Percentiles rank a stretch among this genome's conserved stretches.
These are phyloP conservation scores for Penicillium sp. DNA, from an alignment of 2,329 filamentous ascomycete genomes.

Conservation along the genomic window DNA sequence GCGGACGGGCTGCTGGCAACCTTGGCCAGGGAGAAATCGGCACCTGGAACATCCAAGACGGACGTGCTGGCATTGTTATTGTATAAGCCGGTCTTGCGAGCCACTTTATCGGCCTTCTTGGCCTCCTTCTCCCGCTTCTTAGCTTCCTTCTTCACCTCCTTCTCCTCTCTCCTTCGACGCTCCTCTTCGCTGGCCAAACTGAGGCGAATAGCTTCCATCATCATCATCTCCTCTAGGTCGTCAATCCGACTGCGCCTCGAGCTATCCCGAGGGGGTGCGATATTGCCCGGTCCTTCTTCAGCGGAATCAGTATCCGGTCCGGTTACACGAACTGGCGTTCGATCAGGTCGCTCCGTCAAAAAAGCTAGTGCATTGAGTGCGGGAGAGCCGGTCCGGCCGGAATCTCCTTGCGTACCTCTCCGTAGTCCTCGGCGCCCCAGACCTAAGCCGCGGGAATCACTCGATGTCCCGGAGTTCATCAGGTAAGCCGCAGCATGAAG, in stretches of 20 bases:
- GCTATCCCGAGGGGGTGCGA: constrained; percentile 48
- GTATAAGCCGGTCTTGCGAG: constrained; percentile 61
- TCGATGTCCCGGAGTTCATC: constrained; percentile 59
- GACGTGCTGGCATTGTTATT: constrained; percentile 60
- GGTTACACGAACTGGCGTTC: constrained; percentile 24
- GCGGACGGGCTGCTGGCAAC: constrained; percentile 40
- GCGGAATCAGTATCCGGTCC: constrained; percentile 38
- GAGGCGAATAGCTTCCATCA: constrained; percentile 89
- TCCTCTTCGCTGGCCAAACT: constrained; percentile 93
- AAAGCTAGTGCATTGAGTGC: constrained; percentile 48
- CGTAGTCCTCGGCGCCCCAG: constrained; percentile 55
- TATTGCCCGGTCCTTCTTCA: constrained; percentile 34
- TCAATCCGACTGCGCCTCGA: constrained; percentile 67
- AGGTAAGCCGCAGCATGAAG: constrained; percentile 93
- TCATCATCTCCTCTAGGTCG: constrained; percentile 96
- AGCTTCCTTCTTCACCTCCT: constrained; percentile 73
- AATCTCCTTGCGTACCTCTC: constrained; percentile 38
- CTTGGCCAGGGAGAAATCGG: constrained; percentile 35
- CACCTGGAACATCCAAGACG: constrained; percentile 51
- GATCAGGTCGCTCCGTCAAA: constrained; percentile 41
- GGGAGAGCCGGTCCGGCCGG: constrained; percentile 37
- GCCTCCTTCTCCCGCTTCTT: constrained; percentile 84
- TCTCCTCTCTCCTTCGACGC: constrained; percentile 78
- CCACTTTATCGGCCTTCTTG: constrained; percentile 67
- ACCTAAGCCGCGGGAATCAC: constrained; percentile 53